Percentiles rank a stretch among this genome's conserved stretches.
Evolutionary conservation across 2,329 filamentous ascomycete genomes (phyloP).

Genomic region (Colletotrichum gloeosporioides): DNA sequence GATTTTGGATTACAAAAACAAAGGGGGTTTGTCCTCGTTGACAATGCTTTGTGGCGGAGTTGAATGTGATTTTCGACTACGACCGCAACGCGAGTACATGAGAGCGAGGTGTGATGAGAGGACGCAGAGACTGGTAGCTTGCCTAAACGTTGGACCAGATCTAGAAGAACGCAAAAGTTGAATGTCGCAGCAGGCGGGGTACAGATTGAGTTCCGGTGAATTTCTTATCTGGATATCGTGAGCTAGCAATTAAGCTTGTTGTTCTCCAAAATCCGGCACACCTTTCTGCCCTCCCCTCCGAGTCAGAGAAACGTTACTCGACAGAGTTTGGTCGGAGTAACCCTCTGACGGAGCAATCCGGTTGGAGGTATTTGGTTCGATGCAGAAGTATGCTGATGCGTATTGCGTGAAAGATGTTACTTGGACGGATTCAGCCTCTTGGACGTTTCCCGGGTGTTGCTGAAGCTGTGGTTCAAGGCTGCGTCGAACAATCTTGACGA

Average conservation of each 20-base stretch:
- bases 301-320: background rate
- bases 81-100: background rate
- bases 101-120: background rate
- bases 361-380: background rate
- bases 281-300: background rate
- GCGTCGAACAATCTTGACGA: background rate
- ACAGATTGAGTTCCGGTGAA: background rate
- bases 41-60: background rate
- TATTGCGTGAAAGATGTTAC: background rate
- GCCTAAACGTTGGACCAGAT: background rate
- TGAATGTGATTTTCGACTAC: background rate
- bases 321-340: background rate
- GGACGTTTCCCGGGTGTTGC: background rate
- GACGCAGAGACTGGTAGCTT: background rate
- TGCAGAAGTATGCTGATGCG: background rate
- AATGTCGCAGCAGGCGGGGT: background rate
- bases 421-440: background rate
- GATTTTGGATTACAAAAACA: background rate
- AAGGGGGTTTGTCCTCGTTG: background rate
- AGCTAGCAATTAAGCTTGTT: background rate
- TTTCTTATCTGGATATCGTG: background rate
- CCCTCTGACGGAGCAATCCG: background rate
- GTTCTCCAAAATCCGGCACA: background rate
- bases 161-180: background rate
- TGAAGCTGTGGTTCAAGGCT: background rate